A percentile compares a stretch with the other conserved stretches of the same genome.
These are phyloP conservation scores for Sanghuangporus weigelae DNA, from an alignment of 1,284 basidiomycete species.

Conservation along the genomic window DNA sequence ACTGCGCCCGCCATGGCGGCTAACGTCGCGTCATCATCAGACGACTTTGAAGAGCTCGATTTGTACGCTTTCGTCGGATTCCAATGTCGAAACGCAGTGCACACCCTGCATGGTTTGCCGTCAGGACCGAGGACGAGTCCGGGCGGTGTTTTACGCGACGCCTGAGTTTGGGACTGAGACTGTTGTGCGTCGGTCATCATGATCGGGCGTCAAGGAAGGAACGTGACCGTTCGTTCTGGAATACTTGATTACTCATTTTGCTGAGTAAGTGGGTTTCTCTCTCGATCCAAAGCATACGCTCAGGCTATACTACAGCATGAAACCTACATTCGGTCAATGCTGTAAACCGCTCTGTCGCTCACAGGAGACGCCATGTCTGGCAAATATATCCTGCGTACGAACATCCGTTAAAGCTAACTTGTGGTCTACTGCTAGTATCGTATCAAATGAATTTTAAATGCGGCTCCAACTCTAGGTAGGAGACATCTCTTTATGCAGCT, in stretches of 20 bases:
- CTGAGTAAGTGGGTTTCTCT: not conserved
- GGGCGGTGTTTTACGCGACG: conserved; percentile 43
- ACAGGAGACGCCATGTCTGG: too few species aligned
- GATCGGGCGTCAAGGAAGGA: not conserved
- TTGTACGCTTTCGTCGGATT: conserved; percentile 36
- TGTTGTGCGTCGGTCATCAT: not conserved
- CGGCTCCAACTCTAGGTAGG: too few species aligned
- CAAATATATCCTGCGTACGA: too few species aligned
- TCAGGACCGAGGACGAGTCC: conserved; percentile 86
- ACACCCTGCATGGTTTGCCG: conserved; percentile 91
- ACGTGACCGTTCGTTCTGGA: not conserved
- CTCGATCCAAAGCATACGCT: not conserved
- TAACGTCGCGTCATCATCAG: conserved; percentile 6
- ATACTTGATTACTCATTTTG: not conserved
- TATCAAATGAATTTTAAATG: too few species aligned
- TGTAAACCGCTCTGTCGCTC: too few species aligned
- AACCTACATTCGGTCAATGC: too few species aligned
- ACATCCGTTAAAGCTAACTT: too few species aligned
- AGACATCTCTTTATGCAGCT: too few species aligned
- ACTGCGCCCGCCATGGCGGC: conserved; percentile 35
- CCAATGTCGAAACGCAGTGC: conserved; percentile 78
- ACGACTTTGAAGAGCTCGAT: conserved; percentile 17
- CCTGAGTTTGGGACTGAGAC: not conserved
- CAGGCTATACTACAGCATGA: too few species aligned
- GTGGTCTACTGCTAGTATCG: too few species aligned